Percentiles rank a stretch among this genome's conserved stretches.
These are phyloP conservation scores for Acer campestre DNA, from an alignment of 345 rosid species.

Conservation along the genomic window DNA sequence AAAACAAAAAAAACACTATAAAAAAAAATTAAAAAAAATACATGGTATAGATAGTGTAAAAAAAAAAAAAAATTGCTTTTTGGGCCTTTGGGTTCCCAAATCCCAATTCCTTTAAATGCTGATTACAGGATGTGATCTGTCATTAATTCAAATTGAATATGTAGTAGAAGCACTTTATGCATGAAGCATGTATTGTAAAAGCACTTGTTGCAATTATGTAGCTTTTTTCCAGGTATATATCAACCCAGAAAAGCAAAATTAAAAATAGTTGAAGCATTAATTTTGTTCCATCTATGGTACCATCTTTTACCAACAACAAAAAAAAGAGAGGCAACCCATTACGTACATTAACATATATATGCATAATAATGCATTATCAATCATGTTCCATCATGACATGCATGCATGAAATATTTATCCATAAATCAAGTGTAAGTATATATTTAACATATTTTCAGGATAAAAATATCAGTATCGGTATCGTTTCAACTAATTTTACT, in stretches of 20 bases:
- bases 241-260: neutral
- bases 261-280: neutral
- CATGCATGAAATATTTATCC: neutral
- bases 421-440: too few species aligned
- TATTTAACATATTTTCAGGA: too few species aligned
- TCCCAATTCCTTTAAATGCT: neutral
- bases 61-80: neutral
- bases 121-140: neutral
- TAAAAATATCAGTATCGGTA: too few species aligned
- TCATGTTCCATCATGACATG: neutral
- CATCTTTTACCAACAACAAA: neutral
- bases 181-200: neutral
- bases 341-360: neutral
- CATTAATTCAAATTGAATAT: neutral
- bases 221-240: too few species aligned
- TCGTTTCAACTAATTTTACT: too few species aligned
- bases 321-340: neutral
- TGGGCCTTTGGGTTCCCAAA: constrained; percentile 4
- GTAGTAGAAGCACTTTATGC: neutral
- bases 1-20: too few species aligned
- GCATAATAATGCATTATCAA: neutral
- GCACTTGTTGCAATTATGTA: neutral
- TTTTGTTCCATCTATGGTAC: neutral
- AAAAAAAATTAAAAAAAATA: too few species aligned
- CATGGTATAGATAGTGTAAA: too few species aligned